Percentiles rank a stretch among this genome's conserved stretches.
phyloP scores from a whole-genome alignment of 805 yeast species.

The Ogataea trehalophila region DNA sequence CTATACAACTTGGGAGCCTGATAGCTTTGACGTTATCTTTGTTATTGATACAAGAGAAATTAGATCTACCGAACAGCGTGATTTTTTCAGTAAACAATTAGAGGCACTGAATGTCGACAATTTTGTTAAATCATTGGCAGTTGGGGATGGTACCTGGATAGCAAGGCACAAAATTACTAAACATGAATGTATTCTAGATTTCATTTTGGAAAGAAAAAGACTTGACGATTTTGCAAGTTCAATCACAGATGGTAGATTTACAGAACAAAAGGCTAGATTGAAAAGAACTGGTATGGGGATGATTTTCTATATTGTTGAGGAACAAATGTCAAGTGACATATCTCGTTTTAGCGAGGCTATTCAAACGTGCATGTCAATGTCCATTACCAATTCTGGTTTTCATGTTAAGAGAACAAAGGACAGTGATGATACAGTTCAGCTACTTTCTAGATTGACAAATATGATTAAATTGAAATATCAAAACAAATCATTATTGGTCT shows the following conservation, averaged over 20 bases:
- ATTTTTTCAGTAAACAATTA: slow-evolving; percentile 59
- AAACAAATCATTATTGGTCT: slow-evolving; percentile 39
- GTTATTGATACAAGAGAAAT: slow-evolving; percentile 81
- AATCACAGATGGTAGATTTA: slow-evolving; percentile 82
- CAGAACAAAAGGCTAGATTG: slow-evolving; percentile 80
- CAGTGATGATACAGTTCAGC: slow-evolving; percentile 69
- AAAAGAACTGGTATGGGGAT: slow-evolving; percentile 61
- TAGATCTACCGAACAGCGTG: slow-evolving; percentile 61
- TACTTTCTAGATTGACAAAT: slow-evolving; percentile 46
- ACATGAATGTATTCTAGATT: slow-evolving; percentile 66
- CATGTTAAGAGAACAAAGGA: slow-evolving; percentile 62
- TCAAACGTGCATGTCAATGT: slow-evolving; percentile 69
- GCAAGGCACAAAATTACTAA: slow-evolving; percentile 60
- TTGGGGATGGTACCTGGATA: slow-evolving; percentile 90
- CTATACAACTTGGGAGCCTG: slow-evolving; percentile 58
- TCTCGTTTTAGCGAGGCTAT: slow-evolving; percentile 57
- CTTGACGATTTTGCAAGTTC: slow-evolving; percentile 80
- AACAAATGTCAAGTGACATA: slow-evolving; percentile 44
- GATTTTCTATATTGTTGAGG: slow-evolving; percentile 78
- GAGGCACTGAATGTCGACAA: slow-evolving; percentile 42
- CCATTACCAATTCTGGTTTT: slow-evolving; percentile 61
- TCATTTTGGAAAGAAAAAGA: slow-evolving; percentile 86
- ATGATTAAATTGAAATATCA: slow-evolving; percentile 37
- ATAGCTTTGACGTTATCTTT: slow-evolving; percentile 54
- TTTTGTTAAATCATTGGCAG: slow-evolving; percentile 54